Evolutionary conservation across 768 basidiomycete genomes (phyloP).

Genomic region (Rhizopogon rudus): DNA sequence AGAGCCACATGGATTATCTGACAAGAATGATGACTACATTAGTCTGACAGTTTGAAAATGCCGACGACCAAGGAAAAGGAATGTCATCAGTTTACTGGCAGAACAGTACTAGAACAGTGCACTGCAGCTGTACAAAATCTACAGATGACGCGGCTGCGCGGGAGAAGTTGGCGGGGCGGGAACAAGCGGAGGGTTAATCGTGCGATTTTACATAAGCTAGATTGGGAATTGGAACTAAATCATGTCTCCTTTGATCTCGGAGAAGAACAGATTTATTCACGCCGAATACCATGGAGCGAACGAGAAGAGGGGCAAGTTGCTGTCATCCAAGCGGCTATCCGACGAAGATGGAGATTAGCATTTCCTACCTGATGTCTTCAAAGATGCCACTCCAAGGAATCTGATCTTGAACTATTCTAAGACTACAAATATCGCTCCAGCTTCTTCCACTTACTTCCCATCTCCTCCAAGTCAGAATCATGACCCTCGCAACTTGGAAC

Average conservation of each 20-base stretch:
- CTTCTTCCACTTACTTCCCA: not conserved
- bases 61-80: not conserved
- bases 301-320: not conserved
- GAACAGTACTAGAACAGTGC: not conserved
- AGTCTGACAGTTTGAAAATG: not conserved
- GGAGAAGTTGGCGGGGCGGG: not conserved
- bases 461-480: not conserved
- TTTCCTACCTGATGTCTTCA: not conserved
- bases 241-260: constrained; percentile 18
- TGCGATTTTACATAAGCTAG: not conserved
- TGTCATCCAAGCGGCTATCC: not conserved
- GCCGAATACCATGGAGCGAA: constrained; percentile 15
- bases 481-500: constrained; percentile 39
- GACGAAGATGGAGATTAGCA: constrained; percentile 17
- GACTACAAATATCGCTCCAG: not conserved
- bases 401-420: not conserved
- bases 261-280: constrained; percentile 4
- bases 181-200: not conserved
- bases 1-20: not conserved
- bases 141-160: not conserved
- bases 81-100: no score
- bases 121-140: not conserved
- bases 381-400: not conserved
- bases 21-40: not conserved
- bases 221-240: not conserved